Evolutionary conservation across 495 filamentous ascomycete genomes (phyloP), one percentile per base, ranked within the genome.

Genomic region (Hypomontagnella monticulosa): DNA sequence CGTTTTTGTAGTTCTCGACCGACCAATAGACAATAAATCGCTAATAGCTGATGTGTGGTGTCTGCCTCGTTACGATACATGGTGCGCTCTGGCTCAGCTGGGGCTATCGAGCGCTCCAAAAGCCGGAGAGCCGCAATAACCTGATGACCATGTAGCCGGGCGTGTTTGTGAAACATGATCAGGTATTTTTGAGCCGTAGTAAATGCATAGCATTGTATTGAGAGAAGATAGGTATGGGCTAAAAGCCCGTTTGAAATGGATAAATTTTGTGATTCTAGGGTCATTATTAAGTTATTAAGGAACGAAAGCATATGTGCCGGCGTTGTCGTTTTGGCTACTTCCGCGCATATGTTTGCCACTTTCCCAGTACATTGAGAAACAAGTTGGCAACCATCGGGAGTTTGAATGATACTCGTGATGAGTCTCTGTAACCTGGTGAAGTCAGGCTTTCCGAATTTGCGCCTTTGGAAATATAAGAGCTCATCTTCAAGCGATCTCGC

Each of bases 211-310:
- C 61, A 66, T 18, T 30, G 30, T 4, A 66, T 44, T 2, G 64
- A 69, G 36, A 27, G n/a, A 23, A 20, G 2, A 36, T 51, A 44
- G 1, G 64, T 68, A 10, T 32, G 20, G 11, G 14, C n/a, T 32
- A 63, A 7, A 12, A 71, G 37, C 0, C 14, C 20, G 1, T 16
- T 4, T 4, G 71, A 46, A 2, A 66, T 51, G 3, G 18, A 32
- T 1, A 63, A 33, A 6, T 19, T 30, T 14, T 44, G 27, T 4
- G 55, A 67, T 6, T 58, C 47, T 0, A 72, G 49, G 15, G 63
- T 65, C 2, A 74, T 54, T 18, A 63, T 38, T 18, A 74, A 9
- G 51, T 70, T 69, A 55, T 72, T 67, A 20, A 74, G 57, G 47
- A 74, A 63, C 3, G 61, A n/a, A 11, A 74, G 53, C 14, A 69